These are phyloP conservation scores for Diaporthe sp. DNA, from an alignment of 2,329 filamentous ascomycete genomes.

Conservation along the genomic window DNA sequence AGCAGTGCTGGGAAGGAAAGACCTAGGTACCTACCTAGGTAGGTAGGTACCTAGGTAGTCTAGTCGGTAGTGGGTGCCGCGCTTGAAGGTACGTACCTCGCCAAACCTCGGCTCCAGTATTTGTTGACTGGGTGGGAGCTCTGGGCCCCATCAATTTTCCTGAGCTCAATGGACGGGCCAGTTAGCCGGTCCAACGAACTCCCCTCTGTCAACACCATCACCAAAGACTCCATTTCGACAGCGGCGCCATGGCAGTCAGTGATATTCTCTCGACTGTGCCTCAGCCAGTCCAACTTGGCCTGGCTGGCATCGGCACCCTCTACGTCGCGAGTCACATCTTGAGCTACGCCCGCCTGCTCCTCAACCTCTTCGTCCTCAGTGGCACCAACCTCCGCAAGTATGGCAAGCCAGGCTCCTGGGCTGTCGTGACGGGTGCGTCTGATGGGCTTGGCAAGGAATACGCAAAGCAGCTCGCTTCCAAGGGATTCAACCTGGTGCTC, in stretches of 20 bases:
- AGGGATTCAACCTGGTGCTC: slow-evolving; percentile 95
- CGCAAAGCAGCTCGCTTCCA: slow-evolving; percentile 87
- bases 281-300: slow-evolving; percentile 58
- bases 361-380: slow-evolving; percentile 77
- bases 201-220: not conserved
- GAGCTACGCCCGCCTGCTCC: slow-evolving; percentile 71
- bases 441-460: slow-evolving; percentile 98
- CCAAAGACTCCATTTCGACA: slow-evolving; percentile 6
- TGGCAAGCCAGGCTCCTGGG: slow-evolving; percentile 93
- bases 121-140: not conserved
- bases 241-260: slow-evolving; percentile 43
- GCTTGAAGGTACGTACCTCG: slow-evolving; percentile 5
- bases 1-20: not conserved
- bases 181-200: not conserved
- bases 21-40: no score
- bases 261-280: slow-evolving; percentile 57
- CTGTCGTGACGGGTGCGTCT: slow-evolving; percentile 92
- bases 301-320: slow-evolving; percentile 71
- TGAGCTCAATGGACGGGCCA: not conserved
- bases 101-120: slow-evolving; percentile 13
- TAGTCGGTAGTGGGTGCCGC: not conserved
- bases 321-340: slow-evolving; percentile 69
- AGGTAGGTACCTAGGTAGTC: not conserved
- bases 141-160: slow-evolving; percentile 13
- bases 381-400: slow-evolving; percentile 86